Evolutionary conservation across 441 rosid genomes (phyloP).

Genomic region (Melastoma candidum): DNA sequence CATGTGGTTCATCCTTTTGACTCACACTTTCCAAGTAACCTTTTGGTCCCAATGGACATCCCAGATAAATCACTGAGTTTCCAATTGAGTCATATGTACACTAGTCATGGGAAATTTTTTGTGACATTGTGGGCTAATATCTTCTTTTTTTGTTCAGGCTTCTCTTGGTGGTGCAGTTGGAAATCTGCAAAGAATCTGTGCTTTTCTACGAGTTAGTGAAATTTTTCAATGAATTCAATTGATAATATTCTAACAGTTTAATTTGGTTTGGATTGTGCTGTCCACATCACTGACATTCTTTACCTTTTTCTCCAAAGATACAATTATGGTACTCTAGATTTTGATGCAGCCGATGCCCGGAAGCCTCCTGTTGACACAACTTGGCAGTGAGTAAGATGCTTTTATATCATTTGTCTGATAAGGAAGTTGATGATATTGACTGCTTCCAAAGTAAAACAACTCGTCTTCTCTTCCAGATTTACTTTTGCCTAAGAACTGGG

Average conservation of each 20-base stretch:
- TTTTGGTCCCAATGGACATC: too few relatives aligned
- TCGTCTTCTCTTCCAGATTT: constrained; percentile 41
- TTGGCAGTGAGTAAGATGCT: constrained; percentile 78
- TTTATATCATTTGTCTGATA: too few relatives aligned
- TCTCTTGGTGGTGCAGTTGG: constrained; percentile 97
- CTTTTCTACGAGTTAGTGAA: constrained; percentile 79
- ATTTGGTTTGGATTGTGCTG: constrained; percentile 5
- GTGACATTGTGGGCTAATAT: background rate
- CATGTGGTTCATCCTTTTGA: too few relatives aligned
- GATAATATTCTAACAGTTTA: constrained; percentile 4
- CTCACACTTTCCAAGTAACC: too few relatives aligned
- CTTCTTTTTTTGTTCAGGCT: constrained; percentile 39
- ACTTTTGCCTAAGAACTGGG: constrained; percentile 93
- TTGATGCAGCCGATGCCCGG: constrained; percentile 71
- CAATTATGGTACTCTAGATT: constrained; percentile 89
- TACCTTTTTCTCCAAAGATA: constrained; percentile 30
- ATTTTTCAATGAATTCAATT: constrained; percentile 5
- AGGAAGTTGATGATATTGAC: too few relatives aligned
- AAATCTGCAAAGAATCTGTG: constrained; percentile 78
- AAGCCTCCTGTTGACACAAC: constrained; percentile 96
- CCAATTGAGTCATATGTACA: too few relatives aligned
- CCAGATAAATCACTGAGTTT: too few relatives aligned
- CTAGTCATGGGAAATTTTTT: too few relatives aligned
- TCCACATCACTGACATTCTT: constrained; percentile 9
- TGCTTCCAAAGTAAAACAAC: background rate